Evolutionary conservation across 192 early-diverging fungal genomes (phyloP).

Genomic region (Spizellomyces punctatus): DNA sequence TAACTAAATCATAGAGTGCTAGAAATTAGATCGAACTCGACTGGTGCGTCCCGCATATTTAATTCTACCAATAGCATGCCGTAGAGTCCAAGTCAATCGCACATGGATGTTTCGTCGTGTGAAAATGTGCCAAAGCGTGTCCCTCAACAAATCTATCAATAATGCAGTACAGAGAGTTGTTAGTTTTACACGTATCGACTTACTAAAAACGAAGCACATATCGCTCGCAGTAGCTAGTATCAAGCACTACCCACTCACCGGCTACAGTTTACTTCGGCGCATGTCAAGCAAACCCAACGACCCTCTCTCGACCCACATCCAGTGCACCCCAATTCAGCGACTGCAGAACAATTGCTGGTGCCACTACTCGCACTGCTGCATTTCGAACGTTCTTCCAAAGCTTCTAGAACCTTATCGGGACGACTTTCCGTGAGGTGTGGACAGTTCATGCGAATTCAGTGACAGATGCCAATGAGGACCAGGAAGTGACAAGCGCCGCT

Average conservation of each 20-base stretch:
- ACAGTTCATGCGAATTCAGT: background rate
- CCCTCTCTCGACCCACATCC: conserved; percentile 6
- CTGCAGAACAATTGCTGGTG: background rate
- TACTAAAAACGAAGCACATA: background rate
- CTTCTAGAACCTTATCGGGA: background rate
- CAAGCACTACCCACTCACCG: background rate
- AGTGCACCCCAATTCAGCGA: background rate
- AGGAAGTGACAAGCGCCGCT: conserved; percentile 1
- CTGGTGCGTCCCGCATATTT: too few species aligned
- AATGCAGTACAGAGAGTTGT: background rate
- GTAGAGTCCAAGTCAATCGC: conserved; percentile 27
- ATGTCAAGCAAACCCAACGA: conserved; percentile 27
- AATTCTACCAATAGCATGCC: conserved; percentile 25
- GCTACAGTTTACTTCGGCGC: conserved; percentile 26
- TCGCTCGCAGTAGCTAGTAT: too few species aligned
- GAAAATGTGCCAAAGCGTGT: conserved; percentile 26
- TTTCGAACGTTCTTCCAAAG: background rate
- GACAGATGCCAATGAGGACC: background rate
- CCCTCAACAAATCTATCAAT: conserved; percentile 24
- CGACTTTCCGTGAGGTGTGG: background rate
- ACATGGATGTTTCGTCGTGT: conserved; percentile 15
- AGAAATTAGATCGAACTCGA: too few species aligned
- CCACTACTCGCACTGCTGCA: background rate
- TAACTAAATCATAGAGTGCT: conserved; percentile 9
- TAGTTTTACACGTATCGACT: background rate